Conservation (phyloP, 306 rosid genomes). For the Fagus crenata region DNA sequence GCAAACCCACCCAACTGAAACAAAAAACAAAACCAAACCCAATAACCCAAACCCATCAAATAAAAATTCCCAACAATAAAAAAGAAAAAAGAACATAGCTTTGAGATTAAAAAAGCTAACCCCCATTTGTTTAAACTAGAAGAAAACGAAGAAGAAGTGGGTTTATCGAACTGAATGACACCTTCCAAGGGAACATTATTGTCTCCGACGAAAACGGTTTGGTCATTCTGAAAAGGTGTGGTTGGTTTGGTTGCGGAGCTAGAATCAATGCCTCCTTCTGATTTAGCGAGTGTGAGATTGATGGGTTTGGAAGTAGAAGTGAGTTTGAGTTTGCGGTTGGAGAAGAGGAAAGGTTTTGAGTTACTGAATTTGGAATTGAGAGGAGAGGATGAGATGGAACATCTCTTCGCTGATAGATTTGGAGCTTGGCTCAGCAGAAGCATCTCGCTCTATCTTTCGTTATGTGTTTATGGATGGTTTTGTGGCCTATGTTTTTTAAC, state of each 20-base stretch:
- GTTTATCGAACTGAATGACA: conserved; percentile 87
- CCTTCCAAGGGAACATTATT: conserved; percentile 87
- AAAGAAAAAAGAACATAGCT: not conserved
- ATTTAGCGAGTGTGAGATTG: conserved; percentile 55
- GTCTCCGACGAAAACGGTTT: conserved; percentile 59
- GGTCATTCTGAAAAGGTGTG: conserved; percentile 38
- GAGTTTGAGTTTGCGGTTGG: conserved; percentile 38
- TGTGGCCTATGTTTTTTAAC: too few species aligned
- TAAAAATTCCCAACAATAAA: conserved; percentile 10
- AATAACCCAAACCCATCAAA: conserved; percentile 2
- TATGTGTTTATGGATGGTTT: too few species aligned
- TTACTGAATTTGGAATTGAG: conserved; percentile 36
- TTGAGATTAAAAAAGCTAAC: conserved; percentile 28
- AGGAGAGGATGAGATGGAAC: conserved; percentile 43
- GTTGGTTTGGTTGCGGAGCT: conserved; percentile 33
- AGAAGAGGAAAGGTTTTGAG: conserved; percentile 50
- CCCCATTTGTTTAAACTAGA: conserved; percentile 81
- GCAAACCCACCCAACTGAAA: conserved; percentile 72
- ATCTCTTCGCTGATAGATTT: conserved; percentile 39
- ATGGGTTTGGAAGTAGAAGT: conserved; percentile 40
- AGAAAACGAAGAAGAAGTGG: conserved; percentile 44
- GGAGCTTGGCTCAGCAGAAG: conserved; percentile 57
- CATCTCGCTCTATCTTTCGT: conserved; percentile 24
- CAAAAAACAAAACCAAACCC: conserved; percentile 22
- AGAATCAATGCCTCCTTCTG: conserved; percentile 53